These are phyloP conservation scores for Blastomyces silverae DNA, from an alignment of 2,329 filamentous ascomycete genomes.

Conservation along the genomic window DNA sequence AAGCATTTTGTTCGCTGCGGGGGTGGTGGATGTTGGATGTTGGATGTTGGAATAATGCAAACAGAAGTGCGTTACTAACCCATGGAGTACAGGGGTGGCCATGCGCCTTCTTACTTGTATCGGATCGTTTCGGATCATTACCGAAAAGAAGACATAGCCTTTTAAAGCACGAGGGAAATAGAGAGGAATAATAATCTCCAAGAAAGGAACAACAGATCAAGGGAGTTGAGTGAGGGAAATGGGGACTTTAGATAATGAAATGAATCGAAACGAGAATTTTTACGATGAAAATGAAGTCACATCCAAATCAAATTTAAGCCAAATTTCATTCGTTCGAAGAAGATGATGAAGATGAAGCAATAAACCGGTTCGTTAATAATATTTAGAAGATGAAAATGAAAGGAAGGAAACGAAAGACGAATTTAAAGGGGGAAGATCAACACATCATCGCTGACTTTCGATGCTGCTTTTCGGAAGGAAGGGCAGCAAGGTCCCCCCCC, in stretches of 20 bases:
- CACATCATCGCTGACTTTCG: neutral
- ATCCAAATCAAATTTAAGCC: neutral
- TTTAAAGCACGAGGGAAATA: conserved; percentile 26
- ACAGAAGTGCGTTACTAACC: conserved; percentile 18
- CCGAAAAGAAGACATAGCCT: conserved; percentile 54
- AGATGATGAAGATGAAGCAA: neutral
- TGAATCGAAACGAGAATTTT: neutral
- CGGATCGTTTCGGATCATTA: conserved; percentile 61
- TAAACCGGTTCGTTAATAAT: conserved; percentile 1
- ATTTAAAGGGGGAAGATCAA: neutral
- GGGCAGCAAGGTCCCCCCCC: neutral
- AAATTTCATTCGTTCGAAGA: neutral
- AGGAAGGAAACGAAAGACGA: neutral
- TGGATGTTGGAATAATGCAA: neutral
- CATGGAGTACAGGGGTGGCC: conserved; percentile 46
- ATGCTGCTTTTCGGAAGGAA: neutral
- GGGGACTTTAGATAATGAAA: conserved; percentile 4
- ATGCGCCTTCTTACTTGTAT: conserved; percentile 59
- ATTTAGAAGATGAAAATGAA: neutral
- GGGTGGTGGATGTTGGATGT: neutral
- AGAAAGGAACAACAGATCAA: neutral
- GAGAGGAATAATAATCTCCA: conserved; percentile 7
- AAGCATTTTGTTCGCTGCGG: neutral
- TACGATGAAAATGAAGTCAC: neutral
- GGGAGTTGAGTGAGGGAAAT: neutral